phyloP scores from a whole-genome alignment of 805 yeast genomes.

The Debaryomyces tyrocola region DNA sequence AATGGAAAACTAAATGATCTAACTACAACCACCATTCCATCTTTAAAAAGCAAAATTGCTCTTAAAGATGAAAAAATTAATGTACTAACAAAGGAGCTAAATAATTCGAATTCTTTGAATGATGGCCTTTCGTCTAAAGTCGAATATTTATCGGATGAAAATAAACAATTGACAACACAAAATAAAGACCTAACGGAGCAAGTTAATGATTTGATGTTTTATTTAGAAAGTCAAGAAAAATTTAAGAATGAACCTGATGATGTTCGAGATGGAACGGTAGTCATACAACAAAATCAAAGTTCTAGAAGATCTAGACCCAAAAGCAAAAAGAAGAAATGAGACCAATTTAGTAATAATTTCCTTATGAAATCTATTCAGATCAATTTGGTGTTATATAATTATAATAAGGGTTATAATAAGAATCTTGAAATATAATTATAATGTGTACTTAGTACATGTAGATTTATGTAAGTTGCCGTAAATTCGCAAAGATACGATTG shows the following conservation, averaged over 20 bases:
- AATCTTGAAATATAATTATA: too few species aligned
- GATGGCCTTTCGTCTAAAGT: constrained; percentile 41
- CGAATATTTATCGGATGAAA: constrained; percentile 29
- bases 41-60: constrained; percentile 30
- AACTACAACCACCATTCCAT: constrained; percentile 29
- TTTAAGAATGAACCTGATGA: constrained; percentile 71
- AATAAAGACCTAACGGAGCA: constrained; percentile 48
- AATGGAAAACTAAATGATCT: constrained; percentile 21
- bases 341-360: too few species aligned
- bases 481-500: background rate
- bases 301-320: constrained; percentile 12
- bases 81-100: constrained; percentile 30
- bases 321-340: constrained; percentile 15
- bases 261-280: constrained; percentile 67
- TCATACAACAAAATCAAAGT: constrained; percentile 35
- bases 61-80: constrained; percentile 29
- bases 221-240: constrained; percentile 68
- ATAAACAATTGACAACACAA: constrained; percentile 23
- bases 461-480: background rate
- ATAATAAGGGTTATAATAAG: too few species aligned
- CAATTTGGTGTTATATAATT: too few species aligned
- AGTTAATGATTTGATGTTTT: constrained; percentile 78
- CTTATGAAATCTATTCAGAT: too few species aligned
- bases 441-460: background rate
- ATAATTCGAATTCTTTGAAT: constrained; percentile 30